Conservation (phyloP, 805 yeast species). For the Saturnispora ahearnii region DNA sequence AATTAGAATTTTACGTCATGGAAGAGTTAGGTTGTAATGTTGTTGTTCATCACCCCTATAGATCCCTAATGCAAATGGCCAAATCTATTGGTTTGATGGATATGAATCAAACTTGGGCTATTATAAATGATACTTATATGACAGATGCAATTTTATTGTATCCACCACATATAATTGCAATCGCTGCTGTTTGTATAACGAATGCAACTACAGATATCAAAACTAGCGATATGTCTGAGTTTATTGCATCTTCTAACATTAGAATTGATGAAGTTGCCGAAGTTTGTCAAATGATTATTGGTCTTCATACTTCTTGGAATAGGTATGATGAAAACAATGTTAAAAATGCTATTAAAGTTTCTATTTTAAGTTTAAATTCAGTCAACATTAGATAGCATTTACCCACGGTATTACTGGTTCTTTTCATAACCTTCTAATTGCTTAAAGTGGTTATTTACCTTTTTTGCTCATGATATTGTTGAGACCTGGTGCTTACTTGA, state of each 20-base stretch:
- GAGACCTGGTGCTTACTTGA: too few species aligned
- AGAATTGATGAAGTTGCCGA: slow-evolving; percentile 7
- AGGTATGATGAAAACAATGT: slow-evolving; percentile 3
- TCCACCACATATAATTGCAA: slow-evolving; percentile 86
- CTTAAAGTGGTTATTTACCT: too few species aligned
- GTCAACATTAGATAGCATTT: not conserved
- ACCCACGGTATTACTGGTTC: too few species aligned
- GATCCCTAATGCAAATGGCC: slow-evolving; percentile 47
- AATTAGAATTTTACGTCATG: slow-evolving; percentile 86
- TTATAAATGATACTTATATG: slow-evolving; percentile 80
- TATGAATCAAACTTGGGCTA: slow-evolving; percentile 79
- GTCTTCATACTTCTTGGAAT: slow-evolving; percentile 2
- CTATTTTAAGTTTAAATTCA: not conserved
- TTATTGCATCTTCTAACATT: slow-evolving; percentile 38
- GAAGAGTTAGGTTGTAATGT: slow-evolving; percentile 75
- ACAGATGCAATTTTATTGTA: slow-evolving; percentile 76
- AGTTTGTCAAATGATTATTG: slow-evolving; percentile 1
- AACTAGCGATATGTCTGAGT: slow-evolving; percentile 3
- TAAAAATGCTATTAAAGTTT: not conserved
- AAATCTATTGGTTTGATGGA: slow-evolving; percentile 36
- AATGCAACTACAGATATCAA: slow-evolving; percentile 2
- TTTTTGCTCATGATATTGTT: too few species aligned
- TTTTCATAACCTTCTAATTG: too few species aligned
- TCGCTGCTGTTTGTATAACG: slow-evolving; percentile 74
- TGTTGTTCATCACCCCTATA: slow-evolving; percentile 70